Evolutionary conservation across 169 alveolate species (phyloP), one percentile per base, ranked within the genome.

Genomic region (Eimeria tenella): DNA sequence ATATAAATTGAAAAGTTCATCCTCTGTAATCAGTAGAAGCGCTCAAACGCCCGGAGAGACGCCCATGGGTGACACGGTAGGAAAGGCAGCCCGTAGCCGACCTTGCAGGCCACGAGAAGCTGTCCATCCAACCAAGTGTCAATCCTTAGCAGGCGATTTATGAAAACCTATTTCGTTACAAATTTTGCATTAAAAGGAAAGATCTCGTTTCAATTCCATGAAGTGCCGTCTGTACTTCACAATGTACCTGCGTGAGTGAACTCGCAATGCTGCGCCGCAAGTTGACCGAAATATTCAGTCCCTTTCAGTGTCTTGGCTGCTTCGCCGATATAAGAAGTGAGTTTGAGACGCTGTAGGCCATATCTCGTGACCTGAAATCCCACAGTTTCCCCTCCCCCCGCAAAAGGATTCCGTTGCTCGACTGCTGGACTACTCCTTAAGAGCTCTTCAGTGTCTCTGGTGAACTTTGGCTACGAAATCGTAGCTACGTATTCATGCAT

Each of bases 231-330:
- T 7, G 56, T 21, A 9, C 55, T 55, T 25, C 7, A 10, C 82
- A 6, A 19, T 71, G 58, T 55, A 10, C 56, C 15, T 21, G 82
- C 49, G 82, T 71, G 56, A 71, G 58, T 71, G 55, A 71, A 55
- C 82, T 55, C 49, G 82, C 82, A 71, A 71, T 25, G 82, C 82
- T 71, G 21, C 58, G 82, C 82, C 58, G 23, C 55, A 55, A 31
- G 49, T 25, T 71, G 56, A 4, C 55, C 11, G 56, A 71, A 71
- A 71, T 71, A 71, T 71, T 52, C 82, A 0, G 58, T 71, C 23
- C n/a, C 82, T 71, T 71, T 55, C 23, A 31, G 56, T 71, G 82
- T 71, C 82, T 71, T 71, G 82, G 82, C 82, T 71, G 56, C 82
- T n/a, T 52, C 82, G 58, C 49, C 25, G 82, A 25, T 55, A 71